Evolutionary conservation across 257 asterid species (phyloP), one percentile per base, ranked within the genome.

Genomic region (Capsicum rhomboideum): DNA sequence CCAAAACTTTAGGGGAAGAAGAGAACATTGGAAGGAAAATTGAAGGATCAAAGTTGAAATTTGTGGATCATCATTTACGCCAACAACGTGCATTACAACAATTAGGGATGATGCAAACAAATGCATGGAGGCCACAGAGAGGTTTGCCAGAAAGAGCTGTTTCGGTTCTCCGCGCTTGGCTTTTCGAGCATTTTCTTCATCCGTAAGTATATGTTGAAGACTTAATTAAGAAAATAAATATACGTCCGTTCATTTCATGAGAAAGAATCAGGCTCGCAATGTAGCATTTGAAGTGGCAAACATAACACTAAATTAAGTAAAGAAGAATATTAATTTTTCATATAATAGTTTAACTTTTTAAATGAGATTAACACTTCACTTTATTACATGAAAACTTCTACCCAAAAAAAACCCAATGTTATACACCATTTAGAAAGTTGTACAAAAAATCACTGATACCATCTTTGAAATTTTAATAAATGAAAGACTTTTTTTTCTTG

Each of bases 11-110:
- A 44, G 92, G 97, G 0, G 95, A 89, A 40, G 90, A 86, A 12
- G 93, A 91, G 7, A 64, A 37, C 8, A 29, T 79, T 4, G 90
- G 80, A 8, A 88, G 86, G 2, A 87, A 88, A 46, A 3, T 86
- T 10, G 93, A 89, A 68, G 91, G 91, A 16, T 90, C 93, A 8
- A 91, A 91, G 74, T 89, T 94, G 8, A 90, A 85, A 81, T 89
- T 81, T 11, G 86, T 91, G 1, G 94, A 90, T 82, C 86, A 87
- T 64, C 94, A 90, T 10, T 79, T 89, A 4, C 85, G 92, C 23
- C 97, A 91, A 78, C 92, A 91, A 42, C 61, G 94, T 74, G 91
- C 92, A 8, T 26, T 88, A 78, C 97, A 92, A 85, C 93, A 92
- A 72, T 61, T 90, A 28, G 93, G 97, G 49, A 90, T 92, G 93